phyloP scores from a whole-genome alignment of 164 flowering plant species.

The grape (Vitis vinifera) region DNA sequence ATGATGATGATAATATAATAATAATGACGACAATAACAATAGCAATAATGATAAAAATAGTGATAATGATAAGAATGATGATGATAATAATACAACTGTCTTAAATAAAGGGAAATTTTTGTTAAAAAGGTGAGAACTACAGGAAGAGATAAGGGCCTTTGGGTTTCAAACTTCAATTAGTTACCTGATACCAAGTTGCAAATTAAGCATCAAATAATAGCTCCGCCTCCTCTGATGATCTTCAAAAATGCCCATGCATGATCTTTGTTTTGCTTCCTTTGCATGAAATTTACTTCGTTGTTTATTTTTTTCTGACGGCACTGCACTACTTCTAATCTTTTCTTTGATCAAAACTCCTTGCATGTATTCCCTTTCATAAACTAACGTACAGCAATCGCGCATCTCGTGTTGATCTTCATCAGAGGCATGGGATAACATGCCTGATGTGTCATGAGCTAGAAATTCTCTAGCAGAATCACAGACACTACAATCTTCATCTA shows the following conservation, averaged over 20 bases:
- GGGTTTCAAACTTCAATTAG: background rate
- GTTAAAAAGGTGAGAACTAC: background rate
- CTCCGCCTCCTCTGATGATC: constrained; percentile 39
- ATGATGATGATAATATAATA: too few relatives aligned
- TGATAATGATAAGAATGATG: too few relatives aligned
- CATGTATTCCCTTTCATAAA: constrained; percentile 86
- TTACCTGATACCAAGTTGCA: constrained; percentile 98
- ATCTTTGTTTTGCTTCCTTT: constrained; percentile 38
- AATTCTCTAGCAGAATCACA: constrained; percentile 36
- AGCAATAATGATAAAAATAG: background rate
- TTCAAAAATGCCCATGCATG: constrained; percentile 48
- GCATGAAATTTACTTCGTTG: constrained; percentile 29
- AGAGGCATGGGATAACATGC: constrained; percentile 22
- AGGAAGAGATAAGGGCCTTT: background rate
- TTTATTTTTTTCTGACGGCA: constrained; percentile 33
- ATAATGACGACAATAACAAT: too few relatives aligned
- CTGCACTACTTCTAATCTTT: constrained; percentile 29
- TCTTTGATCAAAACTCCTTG: constrained; percentile 87
- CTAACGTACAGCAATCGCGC: constrained; percentile 29
- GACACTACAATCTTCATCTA: constrained; percentile 30
- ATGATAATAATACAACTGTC: too few relatives aligned
- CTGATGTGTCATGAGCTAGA: constrained; percentile 27
- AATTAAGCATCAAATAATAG: constrained; percentile 77
- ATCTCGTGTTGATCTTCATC: constrained; percentile 35
- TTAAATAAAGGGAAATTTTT: background rate